Conservation (phyloP, 257 asterid genomes). For the Forsythia suspensa region DNA sequence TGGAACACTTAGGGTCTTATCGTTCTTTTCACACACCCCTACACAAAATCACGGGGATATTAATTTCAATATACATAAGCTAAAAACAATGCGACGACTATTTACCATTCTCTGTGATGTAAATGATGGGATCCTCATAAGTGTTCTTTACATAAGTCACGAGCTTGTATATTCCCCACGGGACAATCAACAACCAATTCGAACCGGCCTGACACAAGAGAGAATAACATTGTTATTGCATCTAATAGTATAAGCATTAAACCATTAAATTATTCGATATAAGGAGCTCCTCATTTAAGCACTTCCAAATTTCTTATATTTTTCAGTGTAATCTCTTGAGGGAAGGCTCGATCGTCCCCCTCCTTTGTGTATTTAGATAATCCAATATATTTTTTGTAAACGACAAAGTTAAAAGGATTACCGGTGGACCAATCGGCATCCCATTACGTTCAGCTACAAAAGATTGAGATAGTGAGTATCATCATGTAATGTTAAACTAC, state of each 20-base stretch:
- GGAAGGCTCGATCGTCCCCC: too few species aligned
- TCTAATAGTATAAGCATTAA: too few species aligned
- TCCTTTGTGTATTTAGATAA: too few species aligned
- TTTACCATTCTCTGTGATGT: conserved; percentile 31
- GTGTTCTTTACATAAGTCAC: conserved; percentile 23
- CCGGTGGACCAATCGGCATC: neutral
- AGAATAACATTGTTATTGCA: neutral
- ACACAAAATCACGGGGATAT: neutral
- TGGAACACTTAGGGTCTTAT: conserved; percentile 17
- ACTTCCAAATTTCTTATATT: too few species aligned
- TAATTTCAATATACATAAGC: neutral
- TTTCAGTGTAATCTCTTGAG: too few species aligned
- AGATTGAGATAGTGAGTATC: neutral
- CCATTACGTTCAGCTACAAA: neutral
- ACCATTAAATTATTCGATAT: too few species aligned
- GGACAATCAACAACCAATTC: conserved; percentile 31
- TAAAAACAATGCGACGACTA: neutral
- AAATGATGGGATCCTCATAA: conserved; percentile 30
- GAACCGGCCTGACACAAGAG: conserved; percentile 27
- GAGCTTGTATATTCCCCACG: conserved; percentile 40
- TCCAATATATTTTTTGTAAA: too few species aligned
- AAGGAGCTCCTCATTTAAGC: too few species aligned
- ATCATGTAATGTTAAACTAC: too few species aligned
- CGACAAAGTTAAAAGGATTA: neutral
- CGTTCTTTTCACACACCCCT: conserved; percentile 32